Percentiles rank a stretch among this genome's conserved stretches.
These are phyloP conservation scores for Phytopythium vexans DNA, from an alignment of 352 stramenopile genomes.

Conservation along the genomic window DNA sequence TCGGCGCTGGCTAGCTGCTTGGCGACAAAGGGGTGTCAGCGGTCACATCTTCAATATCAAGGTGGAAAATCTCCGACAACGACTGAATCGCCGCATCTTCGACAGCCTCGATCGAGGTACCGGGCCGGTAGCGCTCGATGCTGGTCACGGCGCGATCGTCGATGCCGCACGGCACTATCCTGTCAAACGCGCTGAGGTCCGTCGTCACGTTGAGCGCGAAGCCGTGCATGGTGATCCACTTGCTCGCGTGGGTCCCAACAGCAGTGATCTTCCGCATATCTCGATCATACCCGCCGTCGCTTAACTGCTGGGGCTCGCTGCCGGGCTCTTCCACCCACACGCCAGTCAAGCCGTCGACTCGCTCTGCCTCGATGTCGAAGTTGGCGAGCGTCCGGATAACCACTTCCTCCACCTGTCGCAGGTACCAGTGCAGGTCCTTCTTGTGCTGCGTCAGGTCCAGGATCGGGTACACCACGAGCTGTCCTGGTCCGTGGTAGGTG, in stretches of 20 bases:
- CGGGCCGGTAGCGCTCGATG: slow-evolving; percentile 52
- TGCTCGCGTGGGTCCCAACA: slow-evolving; percentile 92
- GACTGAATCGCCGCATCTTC: slow-evolving; percentile 64
- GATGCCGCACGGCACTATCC: slow-evolving; percentile 97
- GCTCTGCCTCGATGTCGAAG: slow-evolving; percentile 86
- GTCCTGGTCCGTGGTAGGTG: slow-evolving; percentile 97
- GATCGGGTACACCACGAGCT: slow-evolving; percentile 98
- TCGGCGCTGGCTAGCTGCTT: not conserved
- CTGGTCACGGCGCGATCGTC: slow-evolving; percentile 85
- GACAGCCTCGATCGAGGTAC: slow-evolving; percentile 53
- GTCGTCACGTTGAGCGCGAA: slow-evolving; percentile 96
- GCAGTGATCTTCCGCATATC: slow-evolving; percentile 95
- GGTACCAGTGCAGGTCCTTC: slow-evolving; percentile 97
- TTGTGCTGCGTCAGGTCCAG: slow-evolving; percentile 94
- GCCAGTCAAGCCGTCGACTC: slow-evolving; percentile 91
- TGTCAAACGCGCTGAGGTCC: slow-evolving; percentile 92
- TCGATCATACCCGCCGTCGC: slow-evolving; percentile 27
- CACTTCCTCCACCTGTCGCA: slow-evolving; percentile 95
- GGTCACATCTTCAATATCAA: slow-evolving; percentile 53
- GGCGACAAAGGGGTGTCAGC: slow-evolving; percentile 30
- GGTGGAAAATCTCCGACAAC: slow-evolving; percentile 64
- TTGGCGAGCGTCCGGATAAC: slow-evolving; percentile 90
- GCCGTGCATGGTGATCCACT: slow-evolving; percentile 98
- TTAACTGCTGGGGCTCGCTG: slow-evolving; percentile 8
- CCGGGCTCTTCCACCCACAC: slow-evolving; percentile 92